Percentiles rank a stretch among this genome's conserved stretches.
Conservation (phyloP, 176 grass and related monocot species). For the Bothriochloa decipiens region DNA sequence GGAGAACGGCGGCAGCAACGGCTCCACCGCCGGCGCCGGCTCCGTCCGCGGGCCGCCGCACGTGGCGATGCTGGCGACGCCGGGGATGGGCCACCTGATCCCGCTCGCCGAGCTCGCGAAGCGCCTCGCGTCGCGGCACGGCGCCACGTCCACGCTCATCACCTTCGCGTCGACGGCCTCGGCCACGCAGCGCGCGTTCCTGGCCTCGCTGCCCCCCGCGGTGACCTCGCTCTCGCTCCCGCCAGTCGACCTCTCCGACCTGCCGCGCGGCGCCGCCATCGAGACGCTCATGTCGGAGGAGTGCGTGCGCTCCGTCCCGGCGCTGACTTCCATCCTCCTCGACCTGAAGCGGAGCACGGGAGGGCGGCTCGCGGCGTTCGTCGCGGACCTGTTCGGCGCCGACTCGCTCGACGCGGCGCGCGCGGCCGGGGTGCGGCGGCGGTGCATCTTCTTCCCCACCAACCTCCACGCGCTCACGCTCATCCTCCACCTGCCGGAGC, state of each 20-base stretch:
- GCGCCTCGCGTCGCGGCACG: constrained; percentile 45
- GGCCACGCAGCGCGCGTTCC: constrained; percentile 45
- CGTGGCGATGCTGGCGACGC: constrained; percentile 52
- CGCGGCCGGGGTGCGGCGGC: constrained; percentile 21
- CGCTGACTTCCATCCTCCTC: neutral
- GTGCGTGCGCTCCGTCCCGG: neutral
- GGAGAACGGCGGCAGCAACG: neutral
- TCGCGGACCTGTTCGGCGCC: constrained; percentile 63
- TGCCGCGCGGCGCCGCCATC: constrained; percentile 41
- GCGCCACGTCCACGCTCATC: constrained; percentile 50
- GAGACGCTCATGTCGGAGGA: constrained; percentile 57
- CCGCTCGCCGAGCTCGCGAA: constrained; percentile 63
- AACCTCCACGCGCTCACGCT: constrained; percentile 66
- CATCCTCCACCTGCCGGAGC: constrained; percentile 47
- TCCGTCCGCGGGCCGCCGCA: constrained; percentile 1
- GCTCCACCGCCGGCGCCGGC: neutral
- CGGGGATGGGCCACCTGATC: constrained; percentile 74
- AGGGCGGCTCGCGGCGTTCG: constrained; percentile 48
- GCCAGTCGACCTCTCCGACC: constrained; percentile 42
- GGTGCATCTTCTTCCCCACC: constrained; percentile 60
- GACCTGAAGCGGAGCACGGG: neutral
- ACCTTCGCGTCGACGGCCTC: constrained; percentile 46
- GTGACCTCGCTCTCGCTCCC: constrained; percentile 49
- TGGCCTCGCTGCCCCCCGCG: constrained; percentile 24
- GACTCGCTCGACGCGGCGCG: constrained; percentile 54